Conservation (phyloP, 2,329 filamentous ascomycete species). For the Colletotrichum viniferum region DNA sequence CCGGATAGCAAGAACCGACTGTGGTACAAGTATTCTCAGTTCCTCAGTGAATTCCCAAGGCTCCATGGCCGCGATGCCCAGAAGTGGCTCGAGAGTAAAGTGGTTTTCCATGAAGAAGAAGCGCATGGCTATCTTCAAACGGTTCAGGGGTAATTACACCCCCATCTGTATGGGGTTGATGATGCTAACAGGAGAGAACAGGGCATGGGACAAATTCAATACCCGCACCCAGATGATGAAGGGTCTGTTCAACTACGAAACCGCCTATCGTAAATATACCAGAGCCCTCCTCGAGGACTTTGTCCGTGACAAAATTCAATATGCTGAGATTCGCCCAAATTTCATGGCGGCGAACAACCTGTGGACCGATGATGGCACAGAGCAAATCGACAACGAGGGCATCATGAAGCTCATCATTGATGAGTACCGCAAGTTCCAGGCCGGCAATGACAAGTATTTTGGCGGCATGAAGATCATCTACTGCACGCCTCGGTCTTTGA, state of each 20-base stretch:
- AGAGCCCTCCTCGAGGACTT: constrained; percentile 64
- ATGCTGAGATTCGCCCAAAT: constrained; percentile 74
- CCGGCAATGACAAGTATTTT: constrained; percentile 47
- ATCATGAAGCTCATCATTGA: constrained; percentile 67
- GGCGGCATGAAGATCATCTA: constrained; percentile 74
- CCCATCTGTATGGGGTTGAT: not conserved
- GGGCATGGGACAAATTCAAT: constrained; percentile 69
- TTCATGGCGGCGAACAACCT: constrained; percentile 69
- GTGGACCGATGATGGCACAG: constrained; percentile 59
- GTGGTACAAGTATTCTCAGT: constrained; percentile 46
- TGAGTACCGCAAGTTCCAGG: constrained; percentile 55
- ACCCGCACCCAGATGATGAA: constrained; percentile 74
- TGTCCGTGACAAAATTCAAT: constrained; percentile 69
- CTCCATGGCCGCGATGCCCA: constrained; percentile 35
- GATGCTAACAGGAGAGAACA: constrained; percentile 28
- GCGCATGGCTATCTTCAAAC: constrained; percentile 58
- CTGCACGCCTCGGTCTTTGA: constrained; percentile 69
- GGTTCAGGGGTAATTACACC: constrained; percentile 53
- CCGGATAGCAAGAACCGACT: constrained; percentile 33
- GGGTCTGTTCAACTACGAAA: constrained; percentile 71
- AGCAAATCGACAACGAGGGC: constrained; percentile 55
- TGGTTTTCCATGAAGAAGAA: constrained; percentile 66
- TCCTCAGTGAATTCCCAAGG: constrained; percentile 39
- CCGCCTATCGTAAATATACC: constrained; percentile 66
- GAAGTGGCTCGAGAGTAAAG: constrained; percentile 65